phyloP scores from a whole-genome alignment of 2,329 filamentous ascomycete species.

The Coleophoma crateriformis region DNA sequence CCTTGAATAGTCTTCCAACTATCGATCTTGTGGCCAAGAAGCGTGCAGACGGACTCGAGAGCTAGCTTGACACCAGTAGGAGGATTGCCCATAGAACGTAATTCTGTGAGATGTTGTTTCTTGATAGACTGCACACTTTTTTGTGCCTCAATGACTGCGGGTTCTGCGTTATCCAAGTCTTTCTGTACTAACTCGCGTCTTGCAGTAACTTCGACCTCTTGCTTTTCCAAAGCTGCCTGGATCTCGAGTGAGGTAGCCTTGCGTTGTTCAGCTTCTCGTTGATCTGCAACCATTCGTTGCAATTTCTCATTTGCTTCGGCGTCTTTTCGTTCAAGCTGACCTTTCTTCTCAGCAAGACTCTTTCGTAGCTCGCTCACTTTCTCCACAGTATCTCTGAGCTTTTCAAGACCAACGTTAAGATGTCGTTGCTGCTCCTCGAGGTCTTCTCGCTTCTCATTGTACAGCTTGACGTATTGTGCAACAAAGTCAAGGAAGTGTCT shows the following conservation, averaged over 20 bases:
- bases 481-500: slow-evolving; percentile 98
- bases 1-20: slow-evolving; percentile 90
- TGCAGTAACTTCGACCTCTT: slow-evolving; percentile 80
- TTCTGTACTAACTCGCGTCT: slow-evolving; percentile 79
- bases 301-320: slow-evolving; percentile 95
- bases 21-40: slow-evolving; percentile 83
- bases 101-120: slow-evolving; percentile 92
- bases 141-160: slow-evolving; percentile 86
- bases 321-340: slow-evolving; percentile 87
- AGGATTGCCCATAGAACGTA: slow-evolving; percentile 92
- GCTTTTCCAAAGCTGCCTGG: slow-evolving; percentile 78
- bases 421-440: slow-evolving; percentile 98
- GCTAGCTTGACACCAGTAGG: slow-evolving; percentile 87
- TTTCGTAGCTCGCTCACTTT: slow-evolving; percentile 90
- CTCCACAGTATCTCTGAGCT: slow-evolving; percentile 91
- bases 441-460: slow-evolving; percentile 97
- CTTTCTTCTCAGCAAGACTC: slow-evolving; percentile 91
- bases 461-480: slow-evolving; percentile 92
- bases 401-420: slow-evolving; percentile 96
- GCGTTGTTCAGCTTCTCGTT: slow-evolving; percentile 87
- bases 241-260: slow-evolving; percentile 86
- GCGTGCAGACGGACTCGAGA: slow-evolving; percentile 90
- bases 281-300: slow-evolving; percentile 94
- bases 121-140: slow-evolving; percentile 99
- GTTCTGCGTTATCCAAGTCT: slow-evolving; percentile 87